Evolutionary conservation across 441 rosid genomes (phyloP).

Genomic region (Adansonia grandidieri): DNA sequence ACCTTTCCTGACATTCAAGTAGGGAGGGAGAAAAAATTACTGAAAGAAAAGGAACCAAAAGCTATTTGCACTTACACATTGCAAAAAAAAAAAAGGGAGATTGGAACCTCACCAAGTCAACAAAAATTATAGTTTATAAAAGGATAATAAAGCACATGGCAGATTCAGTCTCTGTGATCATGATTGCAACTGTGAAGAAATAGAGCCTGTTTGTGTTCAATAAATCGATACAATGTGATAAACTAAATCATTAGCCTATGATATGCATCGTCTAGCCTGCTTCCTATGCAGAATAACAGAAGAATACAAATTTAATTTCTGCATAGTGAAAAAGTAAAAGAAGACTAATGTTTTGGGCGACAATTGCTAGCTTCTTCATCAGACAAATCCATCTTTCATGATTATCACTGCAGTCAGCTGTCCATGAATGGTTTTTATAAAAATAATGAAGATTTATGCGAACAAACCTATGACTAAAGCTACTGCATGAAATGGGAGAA

Average conservation of each 20-base stretch:
- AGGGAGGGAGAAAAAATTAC: background rate
- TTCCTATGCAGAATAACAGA: conserved; percentile 6
- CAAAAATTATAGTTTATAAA: background rate
- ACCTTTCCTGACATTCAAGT: conserved; percentile 32
- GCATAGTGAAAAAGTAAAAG: background rate
- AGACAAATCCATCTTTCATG: background rate
- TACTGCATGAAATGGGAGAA: background rate
- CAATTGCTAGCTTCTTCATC: conserved; percentile 10
- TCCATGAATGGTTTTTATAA: background rate
- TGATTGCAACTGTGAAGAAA: background rate
- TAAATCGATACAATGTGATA: background rate
- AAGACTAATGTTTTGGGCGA: background rate
- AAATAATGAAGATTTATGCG: background rate
- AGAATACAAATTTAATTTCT: background rate
- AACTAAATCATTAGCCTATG: background rate
- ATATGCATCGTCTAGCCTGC: background rate
- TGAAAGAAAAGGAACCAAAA: conserved; percentile 6
- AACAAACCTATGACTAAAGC: background rate
- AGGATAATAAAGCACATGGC: conserved; percentile 12
- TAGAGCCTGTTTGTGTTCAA: background rate
- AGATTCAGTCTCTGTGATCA: background rate
- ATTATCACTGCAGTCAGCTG: background rate
- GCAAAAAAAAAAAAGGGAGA: background rate
- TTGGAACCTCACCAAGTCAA: background rate
- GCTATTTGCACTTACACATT: conserved; percentile 18